phyloP scores from a whole-genome alignment of 768 basidiomycete genomes.

The Pisolithus sp. region DNA sequence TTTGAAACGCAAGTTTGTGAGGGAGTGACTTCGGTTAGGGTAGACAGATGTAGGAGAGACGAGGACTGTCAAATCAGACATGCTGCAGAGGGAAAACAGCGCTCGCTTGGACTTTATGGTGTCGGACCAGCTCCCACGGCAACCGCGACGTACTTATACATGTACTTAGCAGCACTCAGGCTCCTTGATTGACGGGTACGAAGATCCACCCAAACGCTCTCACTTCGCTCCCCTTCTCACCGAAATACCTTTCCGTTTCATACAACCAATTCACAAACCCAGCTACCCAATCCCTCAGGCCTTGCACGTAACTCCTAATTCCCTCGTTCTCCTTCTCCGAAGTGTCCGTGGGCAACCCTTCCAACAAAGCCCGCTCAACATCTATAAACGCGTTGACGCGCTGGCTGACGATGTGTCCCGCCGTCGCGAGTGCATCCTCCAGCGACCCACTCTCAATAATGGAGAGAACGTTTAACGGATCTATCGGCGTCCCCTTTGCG shows the following conservation, averaged over 20 bases:
- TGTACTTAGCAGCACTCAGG: no score
- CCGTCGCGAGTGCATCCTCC: slow-evolving; percentile 37
- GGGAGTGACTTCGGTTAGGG: slow-evolving; percentile 14
- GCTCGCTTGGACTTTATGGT: no score
- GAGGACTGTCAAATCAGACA: slow-evolving; percentile 29
- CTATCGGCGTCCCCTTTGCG: slow-evolving; percentile 35
- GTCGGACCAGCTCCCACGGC: background rate
- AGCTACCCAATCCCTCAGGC: slow-evolving; percentile 48
- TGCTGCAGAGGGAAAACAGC: slow-evolving; percentile 1
- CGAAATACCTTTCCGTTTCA: slow-evolving; percentile 57
- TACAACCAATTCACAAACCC: slow-evolving; percentile 63
- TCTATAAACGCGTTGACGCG: slow-evolving; percentile 24
- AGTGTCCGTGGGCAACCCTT: slow-evolving; percentile 7
- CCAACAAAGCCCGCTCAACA: slow-evolving; percentile 16
- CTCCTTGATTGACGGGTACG: slow-evolving; percentile 19
- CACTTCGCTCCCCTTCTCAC: slow-evolving; percentile 50
- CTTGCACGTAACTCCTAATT: slow-evolving; percentile 37
- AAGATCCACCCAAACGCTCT: slow-evolving; percentile 61
- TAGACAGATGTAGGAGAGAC: slow-evolving; percentile 26
- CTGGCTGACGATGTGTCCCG: slow-evolving; percentile 21
- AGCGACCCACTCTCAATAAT: slow-evolving; percentile 43
- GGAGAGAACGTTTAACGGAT: slow-evolving; percentile 41
- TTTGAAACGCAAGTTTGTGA: slow-evolving; percentile 20
- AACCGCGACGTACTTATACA: background rate
- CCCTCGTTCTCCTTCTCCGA: slow-evolving; percentile 19